Evolutionary conservation across 2,329 filamentous ascomycete species (phyloP).

Genomic region (Sarocladiaceae sp.): DNA sequence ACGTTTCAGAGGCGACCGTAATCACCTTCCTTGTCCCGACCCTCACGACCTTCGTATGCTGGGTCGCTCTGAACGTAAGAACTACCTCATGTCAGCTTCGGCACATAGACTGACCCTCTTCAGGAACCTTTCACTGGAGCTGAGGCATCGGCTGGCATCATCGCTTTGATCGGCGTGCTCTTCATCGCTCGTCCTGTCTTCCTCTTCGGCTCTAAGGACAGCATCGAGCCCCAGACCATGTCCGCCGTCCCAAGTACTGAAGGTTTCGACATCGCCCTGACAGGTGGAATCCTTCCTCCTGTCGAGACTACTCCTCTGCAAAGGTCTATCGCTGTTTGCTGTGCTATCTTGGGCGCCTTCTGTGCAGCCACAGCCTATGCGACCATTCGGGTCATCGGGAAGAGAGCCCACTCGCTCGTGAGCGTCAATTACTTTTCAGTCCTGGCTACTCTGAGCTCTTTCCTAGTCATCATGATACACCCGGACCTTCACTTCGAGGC

Average conservation of each 20-base stretch:
- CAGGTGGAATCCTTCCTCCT: slow-evolving; percentile 20
- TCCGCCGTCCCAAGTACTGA: too few relatives aligned
- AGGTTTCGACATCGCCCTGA: background rate
- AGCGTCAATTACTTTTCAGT: slow-evolving; percentile 72
- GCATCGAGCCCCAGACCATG: slow-evolving; percentile 10
- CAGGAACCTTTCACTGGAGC: slow-evolving; percentile 66
- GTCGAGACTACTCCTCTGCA: slow-evolving; percentile 46
- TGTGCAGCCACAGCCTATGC: slow-evolving; percentile 65
- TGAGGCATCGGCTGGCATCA: slow-evolving; percentile 61
- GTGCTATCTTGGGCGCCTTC: slow-evolving; percentile 63
- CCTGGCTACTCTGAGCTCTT: slow-evolving; percentile 59
- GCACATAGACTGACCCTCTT: background rate
- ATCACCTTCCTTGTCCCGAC: slow-evolving; percentile 74
- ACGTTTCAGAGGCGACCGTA: slow-evolving; percentile 71
- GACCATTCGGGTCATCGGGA: slow-evolving; percentile 68
- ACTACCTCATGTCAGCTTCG: background rate
- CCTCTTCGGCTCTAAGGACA: slow-evolving; percentile 35
- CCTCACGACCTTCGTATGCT: slow-evolving; percentile 57
- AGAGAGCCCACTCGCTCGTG: slow-evolving; percentile 67
- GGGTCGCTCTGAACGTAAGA: slow-evolving; percentile 39
- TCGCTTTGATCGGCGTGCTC: slow-evolving; percentile 67
- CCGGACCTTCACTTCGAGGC: slow-evolving; percentile 34
- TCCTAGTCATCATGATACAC: slow-evolving; percentile 47
- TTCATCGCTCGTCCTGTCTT: slow-evolving; percentile 66
- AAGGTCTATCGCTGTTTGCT: slow-evolving; percentile 56